Evolutionary conservation across 208 protist genomes (phyloP).

Genomic region (Crithidia brevicula): DNA sequence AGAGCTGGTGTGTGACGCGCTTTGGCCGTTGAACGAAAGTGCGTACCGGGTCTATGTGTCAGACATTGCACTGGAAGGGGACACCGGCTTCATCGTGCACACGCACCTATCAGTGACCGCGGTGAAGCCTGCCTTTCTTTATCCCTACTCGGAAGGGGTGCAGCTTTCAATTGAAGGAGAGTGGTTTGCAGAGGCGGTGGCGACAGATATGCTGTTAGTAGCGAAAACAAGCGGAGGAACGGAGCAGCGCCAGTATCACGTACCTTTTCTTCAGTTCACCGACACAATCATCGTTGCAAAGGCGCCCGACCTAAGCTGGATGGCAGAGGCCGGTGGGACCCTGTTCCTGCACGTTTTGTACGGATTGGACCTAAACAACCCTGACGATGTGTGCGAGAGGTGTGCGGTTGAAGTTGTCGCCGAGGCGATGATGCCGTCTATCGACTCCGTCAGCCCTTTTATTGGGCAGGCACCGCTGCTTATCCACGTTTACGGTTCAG

Average conservation of each 20-base stretch:
- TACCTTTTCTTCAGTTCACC: neutral
- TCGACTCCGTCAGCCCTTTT: constrained; percentile 37
- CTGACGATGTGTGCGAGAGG: neutral
- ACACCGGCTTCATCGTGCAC: constrained; percentile 24
- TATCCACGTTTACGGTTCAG: constrained; percentile 40
- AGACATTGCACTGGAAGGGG: constrained; percentile 24
- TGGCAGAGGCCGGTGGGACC: constrained; percentile 13
- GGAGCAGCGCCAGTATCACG: constrained; percentile 1
- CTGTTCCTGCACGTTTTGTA: constrained; percentile 9
- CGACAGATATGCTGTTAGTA: constrained; percentile 11
- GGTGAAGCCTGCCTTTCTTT: constrained; percentile 22
- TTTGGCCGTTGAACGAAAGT: constrained; percentile 11
- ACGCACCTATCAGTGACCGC: constrained; percentile 10
- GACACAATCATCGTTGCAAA: constrained; percentile 1
- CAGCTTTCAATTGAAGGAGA: constrained; percentile 20
- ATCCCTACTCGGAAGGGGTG: constrained; percentile 35
- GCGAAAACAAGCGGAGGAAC: neutral
- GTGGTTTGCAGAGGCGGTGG: constrained; percentile 12
- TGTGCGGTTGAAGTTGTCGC: constrained; percentile 27
- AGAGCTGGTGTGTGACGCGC: constrained; percentile 29
- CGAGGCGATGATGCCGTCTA: constrained; percentile 22
- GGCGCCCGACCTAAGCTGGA: constrained; percentile 26
- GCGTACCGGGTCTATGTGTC: constrained; percentile 34
- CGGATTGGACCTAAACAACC: neutral
- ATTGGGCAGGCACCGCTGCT: constrained; percentile 45